Evolutionary conservation across 768 basidiomycete genomes (phyloP), one percentile per base, ranked within the genome.

Genomic region (Lactarius vividus): DNA sequence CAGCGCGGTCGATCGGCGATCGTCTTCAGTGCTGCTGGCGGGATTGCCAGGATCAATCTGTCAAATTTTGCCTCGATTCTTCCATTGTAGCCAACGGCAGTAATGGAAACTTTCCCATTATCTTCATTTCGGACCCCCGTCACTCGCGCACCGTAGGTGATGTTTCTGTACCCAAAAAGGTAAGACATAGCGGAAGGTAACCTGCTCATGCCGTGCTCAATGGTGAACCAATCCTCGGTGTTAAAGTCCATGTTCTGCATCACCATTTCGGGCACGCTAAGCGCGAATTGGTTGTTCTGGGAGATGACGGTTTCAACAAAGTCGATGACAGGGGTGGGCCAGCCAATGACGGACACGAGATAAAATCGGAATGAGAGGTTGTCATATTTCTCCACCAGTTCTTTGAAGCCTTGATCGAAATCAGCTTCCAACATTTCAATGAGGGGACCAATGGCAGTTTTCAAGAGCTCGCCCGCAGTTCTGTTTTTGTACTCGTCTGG

Each of bases 251-350:
- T 64, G 60, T 63, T 57, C 37, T 73, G 70, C 71, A 72, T 72
- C 7, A 72, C 60, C 60, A 72, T 66, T 64, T 72, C 71, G 4
- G 70, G 61, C 10, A 71, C 68, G 64, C 71, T 72, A 35, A 73
- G 72, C 13, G 63, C 52, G 70, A 72, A 72, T 52, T 72, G 71
- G 59, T 72, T 72, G 20, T 72, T 72, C 29, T 72, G 71, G 18
- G 71, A 72, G 3, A 53, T 60, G 54, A 73, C 53, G 23, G 70
- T 73, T 60, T 72, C 72, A 44, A 68, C 18, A 28, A 72, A 72
- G 53, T 73, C 72, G 4, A 72, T 61, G 33, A 72, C 69, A 6
- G 55, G 60, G 31, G 57, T 49, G 16, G 69, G 69, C 66, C 70
- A 73, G 1, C 26, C 56, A 28, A 62, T 49, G 31, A 52, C 15